Evolutionary conservation across 371 early-diverging fungal genomes (phyloP), one percentile per base, ranked within the genome.

Genomic region (Mucor ambiguus): DNA sequence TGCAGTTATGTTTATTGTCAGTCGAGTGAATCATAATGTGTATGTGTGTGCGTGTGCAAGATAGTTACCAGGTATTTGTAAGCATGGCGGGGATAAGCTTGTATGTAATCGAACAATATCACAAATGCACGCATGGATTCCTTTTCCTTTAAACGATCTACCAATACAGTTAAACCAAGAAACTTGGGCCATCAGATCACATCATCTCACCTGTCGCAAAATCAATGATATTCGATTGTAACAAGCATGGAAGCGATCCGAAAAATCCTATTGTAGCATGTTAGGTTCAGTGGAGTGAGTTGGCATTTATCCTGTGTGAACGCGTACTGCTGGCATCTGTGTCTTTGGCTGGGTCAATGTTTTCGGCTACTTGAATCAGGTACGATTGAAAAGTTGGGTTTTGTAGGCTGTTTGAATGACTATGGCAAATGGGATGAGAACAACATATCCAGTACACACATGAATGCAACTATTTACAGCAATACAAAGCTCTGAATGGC

Each of bases 11-110:
- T 3, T 29, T 11, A 18, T 16, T 12, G n/a, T 43, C 37, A 29
- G 16, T 14, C 59, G 20, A 9, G 46, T 68, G n/a, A 14, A 32
- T 55, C 3, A 32, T 33, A 32, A 33, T 33, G 33, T 33, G 56
- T 32, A 33, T 33, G 33, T 33, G 56, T 32, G 26, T 14, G 14
- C 29, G 9, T 29, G 7, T 10, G 30, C 1, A 12, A 24, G 0
- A 35, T 49, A 33, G 33, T 35, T 73, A 81, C 81, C 63, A 81
- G 32, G 26, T 81, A 81, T 68, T 81, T 81, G 54, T 81, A 81
- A 29, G 81, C 79, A 67, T 81, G 79, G 9, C 79, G 73, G 56
- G 81, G 81, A 61, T 75, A 81, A 2, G 73, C 72, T 68, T 78
- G 77, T 26, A 79, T 81, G 41, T 81, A 81, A 32, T 75, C 75